These are phyloP conservation scores for Guadua angustifolia DNA, from an alignment of 176 grass and related monocot species.

Conservation along the genomic window DNA sequence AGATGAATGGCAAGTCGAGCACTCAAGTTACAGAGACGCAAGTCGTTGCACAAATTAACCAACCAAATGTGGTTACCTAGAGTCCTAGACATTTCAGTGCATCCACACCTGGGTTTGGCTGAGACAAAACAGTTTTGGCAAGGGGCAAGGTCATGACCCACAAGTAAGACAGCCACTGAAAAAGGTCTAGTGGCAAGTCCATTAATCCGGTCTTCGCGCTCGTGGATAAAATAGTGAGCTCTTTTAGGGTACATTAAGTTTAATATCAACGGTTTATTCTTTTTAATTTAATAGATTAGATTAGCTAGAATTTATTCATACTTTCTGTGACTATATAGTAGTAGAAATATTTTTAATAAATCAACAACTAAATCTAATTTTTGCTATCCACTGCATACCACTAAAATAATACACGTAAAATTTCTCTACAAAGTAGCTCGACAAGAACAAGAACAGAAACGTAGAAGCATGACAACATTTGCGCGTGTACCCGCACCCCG, in stretches of 20 bases:
- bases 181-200: too few relatives aligned
- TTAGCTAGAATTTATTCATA: too few relatives aligned
- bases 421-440: too few relatives aligned
- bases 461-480: constrained; percentile 1
- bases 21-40: neutral
- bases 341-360: too few relatives aligned
- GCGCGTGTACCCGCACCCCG: constrained; percentile 23
- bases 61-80: neutral
- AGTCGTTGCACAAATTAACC: neutral
- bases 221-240: neutral
- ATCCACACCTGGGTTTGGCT: neutral
- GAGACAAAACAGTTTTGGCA: neutral
- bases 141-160: neutral
- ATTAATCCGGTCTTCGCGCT: neutral
- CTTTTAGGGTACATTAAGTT: too few relatives aligned
- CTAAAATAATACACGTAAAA: too few relatives aligned
- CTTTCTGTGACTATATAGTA: too few relatives aligned
- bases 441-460: neutral
- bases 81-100: neutral
- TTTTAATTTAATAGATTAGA: too few relatives aligned
- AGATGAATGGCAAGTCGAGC: neutral
- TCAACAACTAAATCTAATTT: too few relatives aligned
- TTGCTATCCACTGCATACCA: too few relatives aligned
- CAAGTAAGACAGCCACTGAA: neutral
- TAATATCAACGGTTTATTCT: too few relatives aligned